Evolutionary conservation across 345 rosid species (phyloP), one percentile per base, ranked within the genome.

Genomic region (Melastoma malabathricum): DNA sequence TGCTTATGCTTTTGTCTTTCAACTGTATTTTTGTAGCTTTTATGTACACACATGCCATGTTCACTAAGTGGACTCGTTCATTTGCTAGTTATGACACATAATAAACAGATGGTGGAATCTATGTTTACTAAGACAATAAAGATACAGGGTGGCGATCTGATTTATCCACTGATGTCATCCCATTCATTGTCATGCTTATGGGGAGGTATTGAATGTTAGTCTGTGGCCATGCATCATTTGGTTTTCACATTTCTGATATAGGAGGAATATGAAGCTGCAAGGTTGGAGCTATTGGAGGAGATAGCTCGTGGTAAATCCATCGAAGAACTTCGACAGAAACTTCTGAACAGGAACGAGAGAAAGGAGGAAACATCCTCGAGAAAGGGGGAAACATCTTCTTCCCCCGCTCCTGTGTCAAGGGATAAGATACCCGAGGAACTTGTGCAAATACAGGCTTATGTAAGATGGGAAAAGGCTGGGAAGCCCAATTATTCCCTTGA

Each of bases 211-310:
- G 10, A 9, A 34, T 8, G 41, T 34, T 9, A 22, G 25, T 22
- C 25, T 22, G 25, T 22, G 2, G 25, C 25, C 41, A 34, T 2
- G 12, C 12, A 3, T 34, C 41, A 39, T 17, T 48, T 50, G 29
- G 14, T 50, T 46, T 52, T 38, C 44, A 18, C 13, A 29, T 39
- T 51, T 43, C 64, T 64, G 15, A 47, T 17, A 50, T 64, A 93
- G 97, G 86, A 62, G 77, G 99, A 93, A 69, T 93, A 84, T 64
- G 86, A 93, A 72, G 95, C 82, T 43, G 99, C 95, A 59, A 86
- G 95, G n/a, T 50, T 29, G 51, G 99, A 93, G 82, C 78, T 93
- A 46, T 63, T 65, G 72, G 85, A 83, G 71, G 90, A 84, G 80
- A 64, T 85, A 62, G 77, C 79, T 57, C 65, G 75, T 58, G 99